Percentiles rank a stretch among this genome's conserved stretches.
These are phyloP conservation scores for Penicillium sp. DNA, from an alignment of 2,329 filamentous ascomycete species.

Conservation along the genomic window DNA sequence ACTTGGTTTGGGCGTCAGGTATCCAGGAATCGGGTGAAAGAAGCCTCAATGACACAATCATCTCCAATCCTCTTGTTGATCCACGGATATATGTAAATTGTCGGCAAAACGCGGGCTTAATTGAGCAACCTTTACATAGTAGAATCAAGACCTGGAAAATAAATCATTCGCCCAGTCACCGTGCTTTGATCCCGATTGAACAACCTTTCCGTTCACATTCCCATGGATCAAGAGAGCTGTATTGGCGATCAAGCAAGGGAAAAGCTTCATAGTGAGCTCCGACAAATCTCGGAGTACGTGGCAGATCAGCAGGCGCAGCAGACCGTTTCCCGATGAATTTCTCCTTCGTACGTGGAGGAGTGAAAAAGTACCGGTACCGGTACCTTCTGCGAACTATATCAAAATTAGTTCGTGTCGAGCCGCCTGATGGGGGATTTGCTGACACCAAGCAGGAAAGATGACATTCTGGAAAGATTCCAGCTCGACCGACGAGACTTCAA, in stretches of 20 bases:
- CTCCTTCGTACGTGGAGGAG: constrained; percentile 1
- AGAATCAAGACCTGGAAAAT: too few species aligned
- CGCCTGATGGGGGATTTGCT: neutral
- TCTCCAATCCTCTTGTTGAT: too few species aligned
- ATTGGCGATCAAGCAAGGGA: neutral
- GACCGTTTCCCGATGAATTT: neutral
- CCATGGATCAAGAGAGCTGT: neutral
- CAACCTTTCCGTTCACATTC: neutral
- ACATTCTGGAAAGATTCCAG: constrained; percentile 5
- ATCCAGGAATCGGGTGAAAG: too few species aligned
- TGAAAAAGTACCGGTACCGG: neutral
- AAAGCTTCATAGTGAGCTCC: neutral
- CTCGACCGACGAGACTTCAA: constrained; percentile 4
- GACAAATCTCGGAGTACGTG: neutral
- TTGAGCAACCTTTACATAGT: too few species aligned
- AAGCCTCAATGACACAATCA: too few species aligned
- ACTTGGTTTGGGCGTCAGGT: too few species aligned
- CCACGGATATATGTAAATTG: too few species aligned
- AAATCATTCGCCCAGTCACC: too few species aligned
- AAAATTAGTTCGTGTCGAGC: constrained; percentile 1
- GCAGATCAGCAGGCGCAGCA: neutral
- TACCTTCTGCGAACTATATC: neutral
- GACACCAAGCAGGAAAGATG: constrained; percentile 6
- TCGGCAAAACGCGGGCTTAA: too few species aligned
- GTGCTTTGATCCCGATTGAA: too few species aligned